Conservation (phyloP, 1,139 yeast species). For the Arxiozyma bovina region DNA sequence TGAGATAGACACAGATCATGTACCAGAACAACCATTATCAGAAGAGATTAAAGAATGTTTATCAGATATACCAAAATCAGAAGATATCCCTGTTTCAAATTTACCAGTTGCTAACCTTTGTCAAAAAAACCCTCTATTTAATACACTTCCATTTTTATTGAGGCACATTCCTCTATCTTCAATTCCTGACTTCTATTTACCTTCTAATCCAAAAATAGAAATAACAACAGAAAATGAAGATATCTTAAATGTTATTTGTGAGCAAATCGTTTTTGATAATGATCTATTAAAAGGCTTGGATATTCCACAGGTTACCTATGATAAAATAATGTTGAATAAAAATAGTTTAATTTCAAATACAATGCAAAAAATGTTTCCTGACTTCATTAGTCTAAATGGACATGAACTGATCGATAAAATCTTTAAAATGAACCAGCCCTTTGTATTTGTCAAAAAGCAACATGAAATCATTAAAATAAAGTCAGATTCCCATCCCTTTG, state of each 20-base stretch:
- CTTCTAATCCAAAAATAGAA: slow-evolving; percentile 21
- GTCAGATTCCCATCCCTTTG: slow-evolving; percentile 24
- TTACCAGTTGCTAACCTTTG: not conserved
- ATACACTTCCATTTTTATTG: slow-evolving; percentile 55
- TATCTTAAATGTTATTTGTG: slow-evolving; percentile 31
- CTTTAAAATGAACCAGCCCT: slow-evolving; percentile 22
- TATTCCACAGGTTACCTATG: slow-evolving; percentile 15
- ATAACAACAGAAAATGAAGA: slow-evolving; percentile 16
- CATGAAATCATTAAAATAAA: slow-evolving; percentile 26
- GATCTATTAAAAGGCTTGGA: slow-evolving; percentile 24
- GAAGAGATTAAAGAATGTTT: not conserved
- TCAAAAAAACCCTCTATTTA: slow-evolving; percentile 25
- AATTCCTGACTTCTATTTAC: slow-evolving; percentile 45
- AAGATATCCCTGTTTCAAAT: not conserved
- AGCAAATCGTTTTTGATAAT: slow-evolving; percentile 40
- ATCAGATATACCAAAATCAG: not conserved
- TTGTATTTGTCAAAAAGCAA: slow-evolving; percentile 25
- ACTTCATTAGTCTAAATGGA: slow-evolving; percentile 23
- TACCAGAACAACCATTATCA: not conserved
- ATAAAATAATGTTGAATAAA: slow-evolving; percentile 15
- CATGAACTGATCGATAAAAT: slow-evolving; percentile 21
- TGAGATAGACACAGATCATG: not conserved
- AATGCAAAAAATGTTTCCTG: slow-evolving; percentile 16
- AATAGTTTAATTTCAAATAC: slow-evolving; percentile 20
- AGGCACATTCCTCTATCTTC: slow-evolving; percentile 53